phyloP scores from a whole-genome alignment of 163 green algal species.

The Chlamydomonas reinhardtii region DNA sequence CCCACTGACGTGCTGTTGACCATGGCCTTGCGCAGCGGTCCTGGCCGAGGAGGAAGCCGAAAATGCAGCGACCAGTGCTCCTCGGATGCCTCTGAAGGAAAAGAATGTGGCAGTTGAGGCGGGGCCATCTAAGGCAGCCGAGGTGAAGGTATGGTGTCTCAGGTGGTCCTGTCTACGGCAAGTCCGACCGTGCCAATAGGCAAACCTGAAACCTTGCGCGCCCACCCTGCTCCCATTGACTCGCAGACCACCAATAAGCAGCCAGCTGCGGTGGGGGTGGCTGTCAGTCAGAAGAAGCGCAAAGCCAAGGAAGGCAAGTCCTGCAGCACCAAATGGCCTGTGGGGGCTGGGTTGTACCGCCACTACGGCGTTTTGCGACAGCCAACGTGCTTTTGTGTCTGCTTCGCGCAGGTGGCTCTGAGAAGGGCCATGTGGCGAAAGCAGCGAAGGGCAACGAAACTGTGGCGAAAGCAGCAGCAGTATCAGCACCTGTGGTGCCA shows the following conservation, averaged over 20 bases:
- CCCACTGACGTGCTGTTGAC: too few species aligned
- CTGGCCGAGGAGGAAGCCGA: too few species aligned
- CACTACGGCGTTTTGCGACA: too few species aligned
- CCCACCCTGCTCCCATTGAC: too few species aligned
- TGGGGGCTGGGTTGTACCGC: too few species aligned
- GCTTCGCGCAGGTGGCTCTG: neutral
- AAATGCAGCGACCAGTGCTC: too few species aligned
- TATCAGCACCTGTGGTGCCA: neutral
- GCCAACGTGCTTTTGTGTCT: too few species aligned
- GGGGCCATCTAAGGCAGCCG: neutral
- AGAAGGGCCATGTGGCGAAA: neutral
- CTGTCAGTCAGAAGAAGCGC: constrained; percentile 2
- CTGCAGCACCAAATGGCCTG: neutral
- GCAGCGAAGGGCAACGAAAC: neutral
- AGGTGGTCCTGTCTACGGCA: too few species aligned
- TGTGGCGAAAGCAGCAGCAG: neutral
- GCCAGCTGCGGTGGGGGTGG: constrained; percentile 35
- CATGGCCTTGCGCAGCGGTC: too few species aligned
- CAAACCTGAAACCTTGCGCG: too few species aligned
- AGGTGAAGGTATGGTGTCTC: neutral
- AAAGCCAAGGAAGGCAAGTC: constrained; percentile 22
- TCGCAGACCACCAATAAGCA: neutral
- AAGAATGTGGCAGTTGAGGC: neutral
- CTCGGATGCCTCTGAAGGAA: neutral
- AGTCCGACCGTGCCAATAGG: too few species aligned